Evolutionary conservation across 306 rosid genomes (phyloP), one percentile per base, ranked within the genome.

Genomic region (Castanea crenata): DNA sequence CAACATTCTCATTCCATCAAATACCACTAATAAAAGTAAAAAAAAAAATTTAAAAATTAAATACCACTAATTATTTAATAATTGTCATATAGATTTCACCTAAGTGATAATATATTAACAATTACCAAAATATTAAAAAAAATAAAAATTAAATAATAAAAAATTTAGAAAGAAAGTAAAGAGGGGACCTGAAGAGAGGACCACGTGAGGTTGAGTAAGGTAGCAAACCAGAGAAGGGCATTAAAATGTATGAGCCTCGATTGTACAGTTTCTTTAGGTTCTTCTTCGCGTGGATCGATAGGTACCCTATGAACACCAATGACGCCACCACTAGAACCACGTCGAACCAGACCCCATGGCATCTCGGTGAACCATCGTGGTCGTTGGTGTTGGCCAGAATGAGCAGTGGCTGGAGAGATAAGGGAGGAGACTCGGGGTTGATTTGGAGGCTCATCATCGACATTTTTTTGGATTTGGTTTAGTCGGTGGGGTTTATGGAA

Each of bases 191-290:
- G 91, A 81, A 88, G 87, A 75, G 80, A 71, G 80, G 91, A 93
- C 88, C 92, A 88, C 29, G 86, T 74, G 31, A 93, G 91, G 84
- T 93, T 89, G 44, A 87, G 78, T 44, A 89, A 78, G 69, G 87
- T 85, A 35, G 83, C 86, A 34, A 84, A 61, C 94, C 91, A 93
- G 38, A 91, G 92, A 7, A 91, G 89, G 80, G 88, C 89, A 76
- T 77, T 76, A 85, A 44, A 6, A 89, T 59, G 56, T 78, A 81
- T 0, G 94, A 89, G 12, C 87, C 76, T 56, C 94, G 78, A 74
- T 69, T 69, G 41, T 49, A 84, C 34, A 87, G 87, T 76, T 83
- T 87, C 74, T 38, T 85, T 68, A 88, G 63, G 74, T 85, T 91
- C 87, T 84, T 89, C 83, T 79, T 85, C 15, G 92, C 83, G 73